Base-by-base conservation (phyloP, 352 stramenopile species). In the Phytophthora sansomeana region DNA sequence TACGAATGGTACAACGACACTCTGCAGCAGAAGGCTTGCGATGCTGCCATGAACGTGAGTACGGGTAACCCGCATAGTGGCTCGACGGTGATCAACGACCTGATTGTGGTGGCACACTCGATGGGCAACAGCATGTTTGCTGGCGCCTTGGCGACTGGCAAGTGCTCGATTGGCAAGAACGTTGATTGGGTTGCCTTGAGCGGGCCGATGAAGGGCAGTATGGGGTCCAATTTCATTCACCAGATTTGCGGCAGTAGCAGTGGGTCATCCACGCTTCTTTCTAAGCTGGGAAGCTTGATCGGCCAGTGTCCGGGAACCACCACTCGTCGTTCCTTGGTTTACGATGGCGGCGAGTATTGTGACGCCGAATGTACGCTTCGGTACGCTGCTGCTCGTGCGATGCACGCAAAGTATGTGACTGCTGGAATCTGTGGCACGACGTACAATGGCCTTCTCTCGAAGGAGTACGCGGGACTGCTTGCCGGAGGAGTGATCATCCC, bases 101-200 rank as follows among this genome's bases (percentile, higher is more conserved):
- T 80, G 19, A 87, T 85, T 52, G 53, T 90, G 29, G 63, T 90
- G 11, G 68, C 72, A 5, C 77, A 88, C 48, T 90, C 81, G 5
- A 87, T 88, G 77, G 81, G 79, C 11, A 85, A 83, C 50, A 68
- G 74, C 35, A 83, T 87, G 70, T 39, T 86, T 9, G 77, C 61
- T 11, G 67, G 73, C 3, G 81, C 81, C 6, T 36, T 89, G 10
- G 77, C 74, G 13, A 76, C 64, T 4, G 70, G 62, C 7, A 77
- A 81, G 57, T 90, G 79, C 49, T 72, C 63, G 7, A 72, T 89
- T 7, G 77, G 56, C 6, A 32, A 47, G 6, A 72, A 69, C 10
- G 69, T 73, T 1, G 61, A 65, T 35, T 86, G 77, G 72, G 66
- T 89, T 21, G 60, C 55, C 4, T 43, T 84, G 14, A 77, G 67